phyloP scores from a whole-genome alignment of 768 basidiomycete genomes.

The Cyclocybe aegerita region DNA sequence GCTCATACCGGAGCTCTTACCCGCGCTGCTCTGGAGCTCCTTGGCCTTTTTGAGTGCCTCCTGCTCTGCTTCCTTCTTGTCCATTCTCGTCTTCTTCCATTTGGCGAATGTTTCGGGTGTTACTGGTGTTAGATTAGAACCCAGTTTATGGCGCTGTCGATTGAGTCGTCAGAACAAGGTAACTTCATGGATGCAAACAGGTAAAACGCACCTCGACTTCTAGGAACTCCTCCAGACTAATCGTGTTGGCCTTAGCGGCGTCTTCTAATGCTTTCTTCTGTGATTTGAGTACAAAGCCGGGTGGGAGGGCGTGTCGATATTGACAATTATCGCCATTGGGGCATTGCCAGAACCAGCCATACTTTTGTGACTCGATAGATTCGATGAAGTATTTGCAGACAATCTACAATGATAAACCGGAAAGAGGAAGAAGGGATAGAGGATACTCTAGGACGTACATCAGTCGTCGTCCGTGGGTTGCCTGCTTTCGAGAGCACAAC shows the following conservation, averaged over 20 bases:
- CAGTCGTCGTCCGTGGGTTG: conserved; percentile 89
- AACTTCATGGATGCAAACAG: background rate
- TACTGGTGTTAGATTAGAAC: conserved; percentile 86
- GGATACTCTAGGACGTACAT: conserved; percentile 47
- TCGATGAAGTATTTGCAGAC: conserved; percentile 98
- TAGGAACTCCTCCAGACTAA: conserved; percentile 94
- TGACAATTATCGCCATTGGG: conserved; percentile 88
- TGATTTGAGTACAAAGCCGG: conserved; percentile 93
- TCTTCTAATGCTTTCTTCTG: conserved; percentile 92
- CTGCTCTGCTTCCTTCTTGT: conserved; percentile 91
- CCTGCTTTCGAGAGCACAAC: conserved; percentile 88
- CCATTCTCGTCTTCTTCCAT: conserved; percentile 94
- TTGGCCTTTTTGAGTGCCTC: conserved; percentile 84
- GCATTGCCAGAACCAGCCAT: conserved; percentile 97
- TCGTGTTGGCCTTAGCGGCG: conserved; percentile 83
- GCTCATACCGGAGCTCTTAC: conserved; percentile 91
- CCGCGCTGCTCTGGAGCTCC: conserved; percentile 76
- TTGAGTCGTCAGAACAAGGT: background rate
- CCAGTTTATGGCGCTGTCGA: conserved; percentile 88
- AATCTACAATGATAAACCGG: conserved; percentile 51
- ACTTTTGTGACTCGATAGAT: conserved; percentile 92
- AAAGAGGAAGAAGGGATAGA: background rate
- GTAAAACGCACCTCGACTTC: conserved; percentile 81
- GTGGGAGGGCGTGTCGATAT: conserved; percentile 93
- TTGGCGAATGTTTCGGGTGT: conserved; percentile 87